Base-by-base conservation (phyloP, 176 grass and related monocot species). In the Aegilops longissima region DNA sequence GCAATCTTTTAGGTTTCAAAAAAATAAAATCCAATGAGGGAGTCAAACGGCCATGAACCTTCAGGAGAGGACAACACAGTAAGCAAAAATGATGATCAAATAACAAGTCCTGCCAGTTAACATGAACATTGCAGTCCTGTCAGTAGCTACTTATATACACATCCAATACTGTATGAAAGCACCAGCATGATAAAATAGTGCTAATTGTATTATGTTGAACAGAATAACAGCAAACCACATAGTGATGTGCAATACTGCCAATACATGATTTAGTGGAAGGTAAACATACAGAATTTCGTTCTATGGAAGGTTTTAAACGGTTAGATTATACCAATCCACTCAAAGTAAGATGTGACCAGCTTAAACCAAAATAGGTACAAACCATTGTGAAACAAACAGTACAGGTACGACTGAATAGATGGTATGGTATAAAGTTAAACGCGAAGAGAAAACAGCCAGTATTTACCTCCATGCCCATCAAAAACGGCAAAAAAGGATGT, bases 401-500 rank as follows among this genome's bases (percentile, higher is more conserved):
- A 13, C 12, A 11, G 9, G 13, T 88, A 54, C 36, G 78, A 12
- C 64, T 21, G 23, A 85, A 58, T 6, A 24, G 6, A 70, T 9
- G 33, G 25, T 10, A 56, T 1, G 23, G 16, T 33, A 84, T 52
- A 59, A 16, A 72, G 51, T 47, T 61, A 44, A 9, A 62, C 61
- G 5, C 18, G 2, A 61, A 62, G 1, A 62, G 47, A 33, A 64
- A 88, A 9, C 61, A 80, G 30, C 13, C 1, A 30, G 45, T 29
- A 66, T 5, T 82, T 93, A 95, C 93, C 93, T 87, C 93, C 93
- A 73, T 95, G 93, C 11, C 93, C 93, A 87, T 95, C 93, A 10
- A 91, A 95, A 59, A 95, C 93, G 1, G 88, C 93, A 89, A 95
- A 95, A 80, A 95, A 95, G 10, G 93, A 95, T 77, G 93, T 95